Evolutionary conservation across 345 rosid species (phyloP), one percentile per base, ranked within the genome.

Genomic region (Acer negundo): DNA sequence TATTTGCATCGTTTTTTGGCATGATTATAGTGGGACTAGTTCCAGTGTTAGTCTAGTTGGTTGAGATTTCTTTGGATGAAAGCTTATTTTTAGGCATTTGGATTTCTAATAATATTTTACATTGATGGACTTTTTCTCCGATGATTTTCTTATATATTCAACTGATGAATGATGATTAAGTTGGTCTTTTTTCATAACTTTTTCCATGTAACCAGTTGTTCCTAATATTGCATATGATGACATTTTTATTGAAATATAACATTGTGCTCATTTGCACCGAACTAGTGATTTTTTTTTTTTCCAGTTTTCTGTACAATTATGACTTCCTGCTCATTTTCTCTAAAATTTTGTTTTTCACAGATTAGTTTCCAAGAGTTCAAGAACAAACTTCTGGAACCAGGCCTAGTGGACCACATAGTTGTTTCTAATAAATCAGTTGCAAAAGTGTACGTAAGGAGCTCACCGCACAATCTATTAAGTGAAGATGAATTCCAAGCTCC

Each of bases 291-390:
- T 17, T 35, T 35, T 26, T 26, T 31, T 35, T 16, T 46, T 10
- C 49, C 49, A 1, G 13, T 16, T 16, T 26, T 69, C 23, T 42
- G 23, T 49, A 1, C 11, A 69, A 69, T 44, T 35, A 53, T 9
- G 42, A 53, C 23, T 15, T 17, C n/a, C 11, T 66, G 47, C 20
- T 72, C 10, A 47, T 28, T n/a, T 70, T 56, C 10, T 20, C 9
- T 58, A 75, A 13, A 5, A 46, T 22, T 51, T 58, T 63, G 26
- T 79, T 51, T 24, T 80, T 78, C 51, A 64, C 94, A 96, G 99
- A 92, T 96, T 80, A 94, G 97, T 73, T 96, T 96, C 88, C 99
- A 96, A 76, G 99, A 94, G 86, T 94, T 94, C 88, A 92, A 90
- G 72, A 94, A 94, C 87, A 91, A 91, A 89, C 90, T 94, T 64